Base-by-base conservation (phyloP, 2,329 filamentous ascomycete genomes). In the Xylariaceae sp. region DNA sequence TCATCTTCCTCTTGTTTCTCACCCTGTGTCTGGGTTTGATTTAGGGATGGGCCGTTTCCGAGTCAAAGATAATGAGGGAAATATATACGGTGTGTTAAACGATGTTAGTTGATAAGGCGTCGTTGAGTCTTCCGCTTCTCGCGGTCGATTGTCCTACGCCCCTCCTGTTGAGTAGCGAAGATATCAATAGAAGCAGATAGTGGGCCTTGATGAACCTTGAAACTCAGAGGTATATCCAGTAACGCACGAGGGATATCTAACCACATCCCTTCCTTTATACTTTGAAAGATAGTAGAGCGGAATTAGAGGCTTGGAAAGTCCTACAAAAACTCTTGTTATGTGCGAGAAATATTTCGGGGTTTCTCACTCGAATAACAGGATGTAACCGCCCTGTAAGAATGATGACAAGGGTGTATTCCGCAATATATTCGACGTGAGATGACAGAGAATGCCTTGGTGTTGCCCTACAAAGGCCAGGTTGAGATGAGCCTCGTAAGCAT, bases 1-100 rank as follows among this genome's bases (percentile, higher is more conserved):
- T 52, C 63, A 68, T 67, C 29, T 58, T 59, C 23, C 23, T 56
- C 40, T 46, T 26, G 9, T 56, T 51, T 60, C 55, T 48, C 46
- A 56, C 20, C 62, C 57, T 41, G 57, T 60, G 16, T 50, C 54
- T 1, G 49, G 50, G 18, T 42, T 50, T 49, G 45, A 52, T 21
- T 47, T 45, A 20, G 40, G 20, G 2, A 23, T 21, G 42, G 3
- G 19, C 20, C 42, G 19, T 43, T 47, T 47, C 29, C 44, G 42
- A 37, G 59, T 32, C 20, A 56, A 62, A 20, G 19, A 56, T 48
- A 60, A 59, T 40, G 56, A 46, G 7, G 63, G 63, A 19, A 50
- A 20, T 37, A 46, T 48, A 44, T 57, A 52, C 26, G 61, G 64
- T 40, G 47, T 61, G 41, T 58, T 42, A n/a, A 26, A 18, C 40